Evolutionary conservation across 495 filamentous ascomycete genomes (phyloP).

Genomic region (Neurospora hispaniola): DNA sequence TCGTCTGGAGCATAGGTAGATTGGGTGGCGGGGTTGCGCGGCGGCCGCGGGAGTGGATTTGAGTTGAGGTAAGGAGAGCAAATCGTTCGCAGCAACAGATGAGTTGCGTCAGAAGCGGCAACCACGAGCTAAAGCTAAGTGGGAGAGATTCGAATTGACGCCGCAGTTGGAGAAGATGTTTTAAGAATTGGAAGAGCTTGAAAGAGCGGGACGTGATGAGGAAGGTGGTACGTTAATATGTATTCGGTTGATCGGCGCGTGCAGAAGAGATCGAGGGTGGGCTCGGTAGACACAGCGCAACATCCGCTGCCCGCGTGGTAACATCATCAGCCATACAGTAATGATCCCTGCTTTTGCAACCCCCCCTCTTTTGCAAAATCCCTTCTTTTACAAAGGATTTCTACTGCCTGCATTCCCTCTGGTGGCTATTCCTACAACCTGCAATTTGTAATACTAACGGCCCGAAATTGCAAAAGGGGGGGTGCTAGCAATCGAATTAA

Average conservation of each 20-base stretch:
- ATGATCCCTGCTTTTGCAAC: no score
- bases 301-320: background rate
- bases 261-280: background rate
- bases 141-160: background rate
- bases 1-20: background rate
- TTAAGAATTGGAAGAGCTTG: background rate
- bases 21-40: background rate
- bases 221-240: background rate
- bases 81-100: background rate
- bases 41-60: background rate
- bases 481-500: no score
- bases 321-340: background rate
- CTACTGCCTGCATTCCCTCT: no score
- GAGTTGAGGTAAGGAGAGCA: background rate
- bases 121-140: background rate
- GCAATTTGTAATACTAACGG: no score
- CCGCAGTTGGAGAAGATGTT: background rate
- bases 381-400: no score
- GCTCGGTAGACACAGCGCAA: background rate
- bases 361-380: no score
- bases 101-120: background rate
- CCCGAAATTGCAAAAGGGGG: no score
- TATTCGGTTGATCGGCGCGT: background rate
- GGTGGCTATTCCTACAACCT: no score
- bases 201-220: background rate